phyloP scores from a whole-genome alignment of 1,139 yeast species.

The Debaryomyces singareniensis region DNA sequence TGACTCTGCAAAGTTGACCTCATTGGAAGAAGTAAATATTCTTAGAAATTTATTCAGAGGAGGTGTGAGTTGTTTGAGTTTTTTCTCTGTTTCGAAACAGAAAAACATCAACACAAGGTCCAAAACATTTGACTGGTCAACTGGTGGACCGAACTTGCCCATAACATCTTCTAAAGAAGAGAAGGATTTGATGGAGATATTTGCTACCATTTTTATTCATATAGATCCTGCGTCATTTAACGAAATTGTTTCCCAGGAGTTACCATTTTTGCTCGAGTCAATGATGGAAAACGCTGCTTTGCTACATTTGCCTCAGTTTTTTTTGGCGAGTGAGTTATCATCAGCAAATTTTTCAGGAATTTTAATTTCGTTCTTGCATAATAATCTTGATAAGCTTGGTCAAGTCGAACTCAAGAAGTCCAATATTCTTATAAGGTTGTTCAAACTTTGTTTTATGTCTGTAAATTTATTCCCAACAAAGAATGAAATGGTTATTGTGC shows the following conservation, averaged over 20 bases:
- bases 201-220: slow-evolving; percentile 90
- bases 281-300: slow-evolving; percentile 83
- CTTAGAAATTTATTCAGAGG: slow-evolving; percentile 76
- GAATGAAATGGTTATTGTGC: slow-evolving; percentile 81
- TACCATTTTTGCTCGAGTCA: slow-evolving; percentile 70
- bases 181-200: slow-evolving; percentile 90
- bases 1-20: slow-evolving; percentile 77
- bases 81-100: slow-evolving; percentile 58
- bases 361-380: slow-evolving; percentile 66
- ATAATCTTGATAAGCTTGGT: slow-evolving; percentile 73
- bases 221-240: slow-evolving; percentile 94
- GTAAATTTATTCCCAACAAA: slow-evolving; percentile 85
- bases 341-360: slow-evolving; percentile 92
- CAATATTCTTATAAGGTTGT: slow-evolving; percentile 74
- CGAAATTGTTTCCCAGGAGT: slow-evolving; percentile 80
- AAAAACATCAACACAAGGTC: slow-evolving; percentile 30
- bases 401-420: slow-evolving; percentile 74
- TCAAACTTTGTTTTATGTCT: slow-evolving; percentile 92
- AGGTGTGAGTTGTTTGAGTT: slow-evolving; percentile 73
- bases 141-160: slow-evolving; percentile 74
- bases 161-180: slow-evolving; percentile 88
- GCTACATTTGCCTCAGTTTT: slow-evolving; percentile 88
- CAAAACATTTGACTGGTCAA: slow-evolving; percentile 54
- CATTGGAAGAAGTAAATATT: slow-evolving; percentile 75
- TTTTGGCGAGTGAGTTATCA: slow-evolving; percentile 87